phyloP scores from a whole-genome alignment of 352 stramenopile genomes.

The Phytophthora chlamydospora region DNA sequence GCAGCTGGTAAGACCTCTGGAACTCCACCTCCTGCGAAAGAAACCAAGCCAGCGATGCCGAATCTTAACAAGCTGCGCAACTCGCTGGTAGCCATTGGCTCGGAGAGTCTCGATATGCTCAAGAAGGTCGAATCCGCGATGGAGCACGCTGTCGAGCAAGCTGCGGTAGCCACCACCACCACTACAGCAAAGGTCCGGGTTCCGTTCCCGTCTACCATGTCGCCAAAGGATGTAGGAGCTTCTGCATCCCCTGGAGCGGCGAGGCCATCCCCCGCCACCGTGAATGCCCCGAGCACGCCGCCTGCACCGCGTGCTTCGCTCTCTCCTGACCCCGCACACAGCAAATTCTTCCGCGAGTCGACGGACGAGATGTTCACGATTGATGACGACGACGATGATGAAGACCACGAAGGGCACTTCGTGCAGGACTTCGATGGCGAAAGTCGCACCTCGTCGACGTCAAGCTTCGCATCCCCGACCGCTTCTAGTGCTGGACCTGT shows the following conservation, averaged over 20 bases:
- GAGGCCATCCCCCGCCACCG: constrained; percentile 8
- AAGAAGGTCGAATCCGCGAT: constrained; percentile 75
- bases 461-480: constrained; percentile 44
- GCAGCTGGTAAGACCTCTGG: constrained; percentile 8
- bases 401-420: constrained; percentile 45
- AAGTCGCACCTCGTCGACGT: constrained; percentile 52
- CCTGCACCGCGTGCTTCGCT: constrained; percentile 26
- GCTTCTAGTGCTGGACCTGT: constrained; percentile 30
- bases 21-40: constrained; percentile 12
- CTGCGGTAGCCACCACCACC: constrained; percentile 27
- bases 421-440: constrained; percentile 29
- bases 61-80: constrained; percentile 64
- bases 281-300: constrained; percentile 14
- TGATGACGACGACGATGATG: constrained; percentile 80
- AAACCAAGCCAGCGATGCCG: constrained; percentile 34
- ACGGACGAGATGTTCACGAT: constrained; percentile 88
- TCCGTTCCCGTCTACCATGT: constrained; percentile 36
- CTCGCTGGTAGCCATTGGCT: constrained; percentile 68
- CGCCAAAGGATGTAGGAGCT: constrained; percentile 26
- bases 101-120: constrained; percentile 76
- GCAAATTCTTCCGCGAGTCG: constrained; percentile 56
- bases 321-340: constrained; percentile 33
- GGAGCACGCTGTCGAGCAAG: constrained; percentile 38
- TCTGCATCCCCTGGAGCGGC: constrained; percentile 7
- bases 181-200: constrained; percentile 55